phyloP scores from a whole-genome alignment of 1,139 yeast species.

The Petasospora rhodanensis region DNA sequence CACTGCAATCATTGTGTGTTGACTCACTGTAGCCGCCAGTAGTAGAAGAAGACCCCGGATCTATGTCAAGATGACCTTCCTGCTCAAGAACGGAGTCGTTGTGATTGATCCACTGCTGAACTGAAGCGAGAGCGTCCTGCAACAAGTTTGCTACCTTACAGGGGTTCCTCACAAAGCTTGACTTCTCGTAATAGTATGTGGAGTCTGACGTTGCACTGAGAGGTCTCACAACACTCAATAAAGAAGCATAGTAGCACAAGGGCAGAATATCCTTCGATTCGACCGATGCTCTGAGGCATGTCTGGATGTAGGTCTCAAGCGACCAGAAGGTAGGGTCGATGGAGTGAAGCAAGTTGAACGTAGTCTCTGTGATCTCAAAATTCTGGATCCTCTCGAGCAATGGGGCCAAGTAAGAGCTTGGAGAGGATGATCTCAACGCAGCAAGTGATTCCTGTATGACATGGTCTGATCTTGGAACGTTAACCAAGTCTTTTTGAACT shows the following conservation, averaged over 20 bases:
- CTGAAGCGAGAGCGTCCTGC: slow-evolving; percentile 2
- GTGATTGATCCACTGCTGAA: slow-evolving; percentile 3
- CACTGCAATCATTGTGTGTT: no score
- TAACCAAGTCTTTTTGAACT: not conserved
- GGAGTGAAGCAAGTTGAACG: slow-evolving; percentile 6
- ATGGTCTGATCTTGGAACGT: slow-evolving; percentile 1
- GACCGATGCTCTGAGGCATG: slow-evolving; percentile 3
- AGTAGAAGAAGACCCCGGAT: no score
- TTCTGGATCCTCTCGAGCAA: slow-evolving; percentile 2
- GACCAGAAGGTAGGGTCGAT: slow-evolving; percentile 17
- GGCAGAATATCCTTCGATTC: slow-evolving; percentile 5
- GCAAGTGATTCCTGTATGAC: not conserved
- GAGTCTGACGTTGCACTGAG: not conserved
- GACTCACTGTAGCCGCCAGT: no score
- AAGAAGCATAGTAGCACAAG: slow-evolving; percentile 7
- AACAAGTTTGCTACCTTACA: slow-evolving; percentile 4
- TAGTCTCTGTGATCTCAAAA: slow-evolving; percentile 3
- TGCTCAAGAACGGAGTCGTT: not conserved
- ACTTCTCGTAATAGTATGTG: slow-evolving; percentile 11
- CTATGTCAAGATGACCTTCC: not conserved
- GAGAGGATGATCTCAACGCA: not conserved
- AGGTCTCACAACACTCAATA: slow-evolving; percentile 1
- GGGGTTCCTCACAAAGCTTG: slow-evolving; percentile 5
- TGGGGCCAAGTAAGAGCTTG: not conserved
- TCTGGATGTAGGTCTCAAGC: slow-evolving; percentile 7